Evolutionary conservation across 768 basidiomycete species (phyloP), one percentile per base, ranked within the genome.

Genomic region (Russula sp.): DNA sequence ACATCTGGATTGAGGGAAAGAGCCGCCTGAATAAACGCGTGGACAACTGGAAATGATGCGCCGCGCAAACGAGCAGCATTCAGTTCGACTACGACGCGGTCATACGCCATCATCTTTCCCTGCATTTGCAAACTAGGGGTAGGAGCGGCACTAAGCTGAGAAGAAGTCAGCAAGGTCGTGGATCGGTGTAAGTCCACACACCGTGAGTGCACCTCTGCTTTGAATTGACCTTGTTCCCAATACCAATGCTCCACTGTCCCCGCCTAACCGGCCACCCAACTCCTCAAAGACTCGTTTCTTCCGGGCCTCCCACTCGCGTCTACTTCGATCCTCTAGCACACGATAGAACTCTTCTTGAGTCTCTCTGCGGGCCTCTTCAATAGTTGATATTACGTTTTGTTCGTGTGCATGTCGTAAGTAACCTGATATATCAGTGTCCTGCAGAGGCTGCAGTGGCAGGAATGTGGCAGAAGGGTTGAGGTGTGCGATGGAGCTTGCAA

Each of bases 51-150:
- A 73, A 81, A 93, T 2, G 87, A 91, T 6, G 79, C 84, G 18
- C 84, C 87, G 3, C 86, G 82, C 18, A 87, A 75, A 48, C 94
- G 79, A 0, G 89, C 83, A 44, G 79, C 74, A 76, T 97, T 94
- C 55, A 98, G 77, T 27, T 91, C 85, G 7, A 82, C 78, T 48
- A 98, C 78, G 37, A 90, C 86, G 53, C 85, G 84, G 77, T 95
- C 91, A 73, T 98, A 99, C 13, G 85, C 87, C 89, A 98, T 92
- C 94, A 98, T 94, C 75, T 91, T 91, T 74, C 82, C 85, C 73
- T 95, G 94, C 87, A 89, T 89, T 71, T 91, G 89, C 45, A 90
- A 73, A 14, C 80, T 84, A 22, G 87, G 75, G 63, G 80, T 84
- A 1, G 87, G 84, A 1, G 80, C 76, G 1, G 78, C 74, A 59